Conservation (phyloP, 306 rosid genomes). For the Vicia sativa region DNA sequence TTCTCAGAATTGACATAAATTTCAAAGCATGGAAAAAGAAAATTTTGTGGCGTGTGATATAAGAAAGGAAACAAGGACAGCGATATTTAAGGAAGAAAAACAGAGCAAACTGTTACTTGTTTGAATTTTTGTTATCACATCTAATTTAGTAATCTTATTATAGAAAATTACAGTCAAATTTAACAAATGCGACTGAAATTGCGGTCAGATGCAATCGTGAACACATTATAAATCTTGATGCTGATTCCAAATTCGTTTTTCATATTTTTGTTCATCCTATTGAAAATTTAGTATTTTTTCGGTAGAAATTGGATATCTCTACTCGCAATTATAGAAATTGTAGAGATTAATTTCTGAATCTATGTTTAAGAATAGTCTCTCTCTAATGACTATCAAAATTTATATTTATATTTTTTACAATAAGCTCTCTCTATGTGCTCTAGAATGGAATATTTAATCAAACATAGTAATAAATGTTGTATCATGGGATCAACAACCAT, state of each 20-base stretch:
- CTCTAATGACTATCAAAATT: neutral
- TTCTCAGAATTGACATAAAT: constrained; percentile 1
- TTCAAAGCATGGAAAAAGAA: constrained; percentile 15
- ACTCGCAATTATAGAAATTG: too few relatives aligned
- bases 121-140: constrained; percentile 16
- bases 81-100: neutral
- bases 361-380: too few relatives aligned
- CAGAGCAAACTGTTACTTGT: neutral
- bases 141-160: neutral
- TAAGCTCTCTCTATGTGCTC: neutral
- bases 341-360: too few relatives aligned
- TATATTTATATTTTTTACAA: neutral
- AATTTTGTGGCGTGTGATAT: constrained; percentile 4
- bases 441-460: constrained; percentile 6
- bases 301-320: too few relatives aligned
- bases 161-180: neutral
- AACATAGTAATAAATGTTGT: constrained; percentile 3
- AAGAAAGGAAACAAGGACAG: constrained; percentile 31
- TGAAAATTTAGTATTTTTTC: neutral
- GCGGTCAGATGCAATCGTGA: neutral
- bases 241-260: neutral
- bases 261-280: neutral
- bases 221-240: neutral
- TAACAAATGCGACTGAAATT: neutral
- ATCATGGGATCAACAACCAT: constrained; percentile 3